Evolutionary conservation across 257 asterid genomes (phyloP), one percentile per base, ranked within the genome.

Genomic region (Knoxia roxburghii): DNA sequence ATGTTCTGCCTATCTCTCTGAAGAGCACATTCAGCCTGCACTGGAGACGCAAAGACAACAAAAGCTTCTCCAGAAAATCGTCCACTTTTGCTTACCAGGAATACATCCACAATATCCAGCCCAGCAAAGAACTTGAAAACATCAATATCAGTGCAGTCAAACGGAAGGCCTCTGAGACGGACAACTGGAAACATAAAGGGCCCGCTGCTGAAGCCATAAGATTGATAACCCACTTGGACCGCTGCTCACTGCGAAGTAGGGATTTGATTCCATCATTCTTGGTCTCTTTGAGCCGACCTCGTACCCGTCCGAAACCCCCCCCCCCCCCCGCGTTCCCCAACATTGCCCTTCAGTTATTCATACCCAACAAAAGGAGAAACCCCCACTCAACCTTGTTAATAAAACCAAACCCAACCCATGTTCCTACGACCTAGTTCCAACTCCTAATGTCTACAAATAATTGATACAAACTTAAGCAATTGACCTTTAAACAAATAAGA

Each of bases 251-350:
- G 93, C 93, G 87, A n/a, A n/a, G n/a, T n/a, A n/a, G n/a, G n/a
- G n/a, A n/a, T n/a, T n/a, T n/a, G n/a, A n/a, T n/a, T n/a, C 98
- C 96, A 80, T 89, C 96, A 92, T 81, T 92, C 98, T 89, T 86
- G 97, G 98, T 86, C 98, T 86, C 98, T 92, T 92, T 92, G 98
- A 89, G 89, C 97, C 94, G 87, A 92, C 83, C 95, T 77, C 89
- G 96, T 86, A 92, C 91, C 96, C 94, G 85, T 89, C 97, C 75
- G 96, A 87, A 80, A 86, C 88, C 97, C 96, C 98, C 95, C 95
- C 96, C n/a, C n/a, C n/a, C n/a, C n/a, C n/a, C n/a, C n/a, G n/a
- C n/a, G 96, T 97, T 92, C 89, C 97, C 98, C 86, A 83, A 92
- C 89, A 86, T 83, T 78, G 96, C 87, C 97, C 98, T 91, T n/a